These are phyloP conservation scores for Garcia nutans DNA, from an alignment of 345 rosid genomes.

Conservation along the genomic window DNA sequence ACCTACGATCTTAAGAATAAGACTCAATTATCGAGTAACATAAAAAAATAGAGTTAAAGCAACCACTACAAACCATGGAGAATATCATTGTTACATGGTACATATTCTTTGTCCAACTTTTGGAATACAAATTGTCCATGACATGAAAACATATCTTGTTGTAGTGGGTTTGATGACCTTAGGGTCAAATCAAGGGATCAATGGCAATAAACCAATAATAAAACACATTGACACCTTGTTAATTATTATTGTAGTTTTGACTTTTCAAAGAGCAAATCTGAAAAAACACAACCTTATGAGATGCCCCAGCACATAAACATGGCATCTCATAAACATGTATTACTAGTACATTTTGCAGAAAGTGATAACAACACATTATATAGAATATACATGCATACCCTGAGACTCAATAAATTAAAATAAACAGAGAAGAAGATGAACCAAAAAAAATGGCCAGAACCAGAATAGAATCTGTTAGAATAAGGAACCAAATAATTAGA, in stretches of 20 bases:
- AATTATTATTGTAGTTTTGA: no score
- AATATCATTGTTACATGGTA: not conserved
- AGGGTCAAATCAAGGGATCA: constrained; percentile 1
- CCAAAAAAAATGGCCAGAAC: not conserved
- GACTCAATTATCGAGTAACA: not conserved
- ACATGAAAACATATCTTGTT: not conserved
- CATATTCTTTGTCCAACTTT: not conserved
- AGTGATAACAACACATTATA: not conserved
- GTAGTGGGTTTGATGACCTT: not conserved
- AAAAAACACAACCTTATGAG: not conserved
- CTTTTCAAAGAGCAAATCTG: not conserved
- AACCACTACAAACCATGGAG: not conserved
- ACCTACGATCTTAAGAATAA: constrained; percentile 1
- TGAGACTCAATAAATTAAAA: no score
- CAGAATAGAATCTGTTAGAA: not conserved
- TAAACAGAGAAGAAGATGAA: not conserved
- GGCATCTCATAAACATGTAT: not conserved
- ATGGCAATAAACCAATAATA: not conserved
- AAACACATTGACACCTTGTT: not conserved
- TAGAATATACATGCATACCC: not conserved
- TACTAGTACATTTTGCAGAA: not conserved
- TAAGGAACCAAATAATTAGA: not conserved
- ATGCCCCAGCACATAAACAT: not conserved
- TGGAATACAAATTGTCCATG: not conserved
- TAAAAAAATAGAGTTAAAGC: not conserved